phyloP scores from a whole-genome alignment of 1,139 yeast genomes.

The Meyerozyma smithsonii region DNA sequence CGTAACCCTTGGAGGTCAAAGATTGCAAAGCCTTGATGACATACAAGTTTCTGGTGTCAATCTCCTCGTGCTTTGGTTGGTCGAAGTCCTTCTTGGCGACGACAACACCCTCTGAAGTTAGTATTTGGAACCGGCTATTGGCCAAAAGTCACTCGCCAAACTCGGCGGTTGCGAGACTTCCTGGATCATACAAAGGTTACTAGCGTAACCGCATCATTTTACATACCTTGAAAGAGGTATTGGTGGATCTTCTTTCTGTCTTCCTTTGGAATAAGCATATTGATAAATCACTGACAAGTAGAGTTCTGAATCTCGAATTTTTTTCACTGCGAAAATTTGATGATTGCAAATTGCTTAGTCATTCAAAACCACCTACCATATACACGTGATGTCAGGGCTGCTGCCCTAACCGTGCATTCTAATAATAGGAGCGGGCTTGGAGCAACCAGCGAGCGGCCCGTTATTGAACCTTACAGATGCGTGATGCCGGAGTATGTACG shows the following conservation, averaged over 20 bases:
- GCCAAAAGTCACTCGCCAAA: neutral
- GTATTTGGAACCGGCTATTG: slow-evolving; percentile 14
- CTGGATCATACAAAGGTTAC: neutral
- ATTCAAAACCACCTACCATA: neutral
- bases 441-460: too few species aligned
- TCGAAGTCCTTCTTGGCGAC: slow-evolving; percentile 99
- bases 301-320: slow-evolving; percentile 3
- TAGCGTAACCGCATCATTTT: slow-evolving; percentile 5
- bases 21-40: slow-evolving; percentile 99
- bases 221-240: slow-evolving; percentile 97
- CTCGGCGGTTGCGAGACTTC: neutral
- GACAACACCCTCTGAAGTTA: slow-evolving; percentile 88
- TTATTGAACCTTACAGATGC: too few species aligned
- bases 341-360: slow-evolving; percentile 1
- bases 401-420: neutral
- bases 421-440: neutral
- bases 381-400: neutral
- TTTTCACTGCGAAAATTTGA: slow-evolving; percentile 4
- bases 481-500: too few species aligned
- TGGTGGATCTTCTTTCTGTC: slow-evolving; percentile 99
- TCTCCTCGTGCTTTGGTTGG: slow-evolving; percentile 97
- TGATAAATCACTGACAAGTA: slow-evolving; percentile 21
- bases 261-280: slow-evolving; percentile 98
- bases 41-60: slow-evolving; percentile 94
- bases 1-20: slow-evolving; percentile 97